Base-by-base conservation (phyloP, 2,329 filamentous ascomycete genomes). In the Xylariaceae sp. region DNA sequence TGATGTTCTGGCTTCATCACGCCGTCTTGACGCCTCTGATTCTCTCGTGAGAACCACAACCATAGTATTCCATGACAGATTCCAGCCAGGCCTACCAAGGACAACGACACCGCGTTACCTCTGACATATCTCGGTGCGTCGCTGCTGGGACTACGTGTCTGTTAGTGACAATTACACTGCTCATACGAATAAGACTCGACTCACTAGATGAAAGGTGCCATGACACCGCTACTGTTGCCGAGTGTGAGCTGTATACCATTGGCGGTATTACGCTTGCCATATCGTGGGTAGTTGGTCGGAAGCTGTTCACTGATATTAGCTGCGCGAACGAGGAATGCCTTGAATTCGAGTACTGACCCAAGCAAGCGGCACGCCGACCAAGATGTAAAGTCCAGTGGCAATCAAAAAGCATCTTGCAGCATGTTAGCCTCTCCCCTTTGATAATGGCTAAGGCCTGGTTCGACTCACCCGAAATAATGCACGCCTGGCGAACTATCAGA, bases 231-330 rank as follows among this genome's bases (percentile, higher is more conserved):
- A 13, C 80, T 78, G 64, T 92, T 92, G 2, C 88, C 88, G 55
- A 87, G 80, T 0, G 84, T 89, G 41, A 91, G 76, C 70, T 91
- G 88, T 69, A 91, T 70, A 0, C 87, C 88, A 1, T 83, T 89
- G 0, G 86, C 87, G 0, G 87, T 88, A 0, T 88, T 88, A 37
- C 89, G 78, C 72, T 92, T 92, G 8, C 88, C 88, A 65, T 91
- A 92, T 6, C 89, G 79, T 1, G 89, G 89, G 13, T 82, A 80
- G 61, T 91, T 92, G 15, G 82, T 85, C 0, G 87, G 82, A 45
- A 87, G 66, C 73, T 75, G 53, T 48, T 53, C 41, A 23, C 7
- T 3, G 30, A 13, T 23, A 45, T 66, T 45, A 66, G 59, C 50
- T 9, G 48, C 6, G n/a, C 18, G 47, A 23, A 2, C 23, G 7